These are phyloP conservation scores for Pyronema omphalodes DNA, from an alignment of 495 filamentous ascomycete genomes.

Conservation along the genomic window DNA sequence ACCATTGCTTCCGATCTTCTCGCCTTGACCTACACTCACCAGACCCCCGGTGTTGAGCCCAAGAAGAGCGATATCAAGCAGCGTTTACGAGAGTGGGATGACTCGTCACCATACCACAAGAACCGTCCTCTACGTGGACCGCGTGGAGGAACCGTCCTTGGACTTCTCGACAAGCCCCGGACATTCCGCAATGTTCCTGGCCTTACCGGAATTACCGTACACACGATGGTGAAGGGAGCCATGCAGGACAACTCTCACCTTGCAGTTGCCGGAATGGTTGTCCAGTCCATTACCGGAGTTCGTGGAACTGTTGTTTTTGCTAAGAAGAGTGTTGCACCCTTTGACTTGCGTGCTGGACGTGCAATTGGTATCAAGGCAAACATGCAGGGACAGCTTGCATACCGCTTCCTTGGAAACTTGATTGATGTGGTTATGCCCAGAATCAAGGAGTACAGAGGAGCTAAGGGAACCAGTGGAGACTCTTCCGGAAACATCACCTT, in stretches of 20 bases:
- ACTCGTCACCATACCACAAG: slow-evolving; percentile 78
- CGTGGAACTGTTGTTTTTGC: slow-evolving; percentile 49
- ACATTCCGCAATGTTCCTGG: slow-evolving; percentile 72
- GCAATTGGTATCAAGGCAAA: slow-evolving; percentile 49
- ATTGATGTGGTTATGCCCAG: slow-evolving; percentile 77
- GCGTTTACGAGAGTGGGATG: slow-evolving; percentile 74
- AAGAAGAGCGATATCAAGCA: slow-evolving; percentile 32
- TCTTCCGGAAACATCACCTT: slow-evolving; percentile 70
- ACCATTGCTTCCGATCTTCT: slow-evolving; percentile 82
- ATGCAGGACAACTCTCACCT: slow-evolving; percentile 46
- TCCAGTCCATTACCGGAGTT: slow-evolving; percentile 76
- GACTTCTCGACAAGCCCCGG: slow-evolving; percentile 55
- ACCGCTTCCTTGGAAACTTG: slow-evolving; percentile 69
- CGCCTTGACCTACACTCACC: slow-evolving; percentile 70
- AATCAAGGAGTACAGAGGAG: slow-evolving; percentile 85
- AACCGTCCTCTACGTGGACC: slow-evolving; percentile 71
- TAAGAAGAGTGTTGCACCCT: slow-evolving; percentile 46
- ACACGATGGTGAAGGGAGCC: slow-evolving; percentile 49
- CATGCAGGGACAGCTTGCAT: slow-evolving; percentile 60
- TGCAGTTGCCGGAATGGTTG: slow-evolving; percentile 59
- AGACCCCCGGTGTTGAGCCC: slow-evolving; percentile 48
- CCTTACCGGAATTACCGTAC: slow-evolving; percentile 60
- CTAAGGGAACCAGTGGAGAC: slow-evolving; percentile 60
- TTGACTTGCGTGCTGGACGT: slow-evolving; percentile 37
- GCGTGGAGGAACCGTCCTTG: slow-evolving; percentile 49